Evolutionary conservation across 192 early-diverging fungal genomes (phyloP), one percentile per base, ranked within the genome.

Genomic region (Phycomyces blakesleeanus): DNA sequence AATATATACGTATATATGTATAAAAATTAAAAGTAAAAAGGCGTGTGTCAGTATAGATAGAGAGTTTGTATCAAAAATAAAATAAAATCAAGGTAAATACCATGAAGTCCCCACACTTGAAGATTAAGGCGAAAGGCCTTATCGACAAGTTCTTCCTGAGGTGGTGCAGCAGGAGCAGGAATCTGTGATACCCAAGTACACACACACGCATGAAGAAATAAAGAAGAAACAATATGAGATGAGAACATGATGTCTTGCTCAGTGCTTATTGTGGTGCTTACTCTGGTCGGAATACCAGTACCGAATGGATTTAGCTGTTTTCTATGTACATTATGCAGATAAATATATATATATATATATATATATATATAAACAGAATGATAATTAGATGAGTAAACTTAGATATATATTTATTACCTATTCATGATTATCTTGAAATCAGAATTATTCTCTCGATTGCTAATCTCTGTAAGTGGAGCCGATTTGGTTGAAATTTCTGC

Each of bases 61-160:
- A n/a, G n/a, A n/a, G n/a, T n/a, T n/a, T n/a, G n/a, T n/a, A n/a
- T n/a, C n/a, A n/a, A n/a, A n/a, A n/a, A n/a, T n/a, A n/a, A n/a
- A n/a, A n/a, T n/a, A n/a, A n/a, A n/a, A n/a, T n/a, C n/a, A n/a
- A n/a, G n/a, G n/a, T 14, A 20, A 10, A 56, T 69, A 69, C 67
- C 47, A 12, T 49, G 42, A 3, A 63, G 18, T 26, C 59, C 63
- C 67, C 67, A 69, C 3, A 61, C 44, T 57, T 55, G 38, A 9
- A 64, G 51, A 38, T 58, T 58, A 21, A 64, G 27, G n/a, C 25
- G 16, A 11, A 22, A 42, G 38, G 55, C 55, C 26, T 57, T 57
- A n/a, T 70, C 68, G 10, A 70, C 54, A 51, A 70, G 51, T 6
- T 55, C 52, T 18, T 70, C 59, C 40, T 70, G 41, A 3, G 57